Evolutionary conservation across 768 basidiomycete species (phyloP), one percentile per base, ranked within the genome.

Genomic region (Suillus americanus): DNA sequence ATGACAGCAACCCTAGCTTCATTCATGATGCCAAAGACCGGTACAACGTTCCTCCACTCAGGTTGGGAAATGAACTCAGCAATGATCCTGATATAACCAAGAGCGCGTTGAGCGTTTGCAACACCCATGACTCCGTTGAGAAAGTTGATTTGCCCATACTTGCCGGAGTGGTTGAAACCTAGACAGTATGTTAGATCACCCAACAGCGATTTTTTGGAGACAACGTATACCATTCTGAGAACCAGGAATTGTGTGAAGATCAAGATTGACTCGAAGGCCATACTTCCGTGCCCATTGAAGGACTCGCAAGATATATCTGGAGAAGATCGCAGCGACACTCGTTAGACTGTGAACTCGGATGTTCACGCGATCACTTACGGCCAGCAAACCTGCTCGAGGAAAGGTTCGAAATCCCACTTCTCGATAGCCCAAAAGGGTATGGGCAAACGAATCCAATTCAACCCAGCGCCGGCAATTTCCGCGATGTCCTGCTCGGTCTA

Each of bases 401-500:
- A 95, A 7, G 94, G 93, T 74, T 95, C 94, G 38, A 83, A 85
- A 28, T 79, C 76, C 81, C 86, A 87, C 12, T 85, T 88, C 68
- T 92, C 90, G 69, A 95, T 88, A 8, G 90, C 90, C 94, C 94
- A 97, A 78, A 86, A 95, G 1, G 90, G 86, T 48, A 95, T 83
- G 1, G 93, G 91, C 48, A 95, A 77, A 3, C 93, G 85, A 57
- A 96, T 77, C 83, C 89, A 95, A 78, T 93, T 95, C 61, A 95
- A 77, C 3, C 94, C 95, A 33, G 92, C 94, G 43, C 86, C 90
- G 50, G 95, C 93, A 65, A 97, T 96, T 73, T 89, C 80, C 38
- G 94, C 94, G 65, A 96, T 88, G 78, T 97, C 95, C 78, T 91
- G 79, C 73, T 95, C 93, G 62, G 91, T 95, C 92, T 95, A 73